Evolutionary conservation across 257 asterid genomes (phyloP).

Genomic region (Penstemon davidsonii): DNA sequence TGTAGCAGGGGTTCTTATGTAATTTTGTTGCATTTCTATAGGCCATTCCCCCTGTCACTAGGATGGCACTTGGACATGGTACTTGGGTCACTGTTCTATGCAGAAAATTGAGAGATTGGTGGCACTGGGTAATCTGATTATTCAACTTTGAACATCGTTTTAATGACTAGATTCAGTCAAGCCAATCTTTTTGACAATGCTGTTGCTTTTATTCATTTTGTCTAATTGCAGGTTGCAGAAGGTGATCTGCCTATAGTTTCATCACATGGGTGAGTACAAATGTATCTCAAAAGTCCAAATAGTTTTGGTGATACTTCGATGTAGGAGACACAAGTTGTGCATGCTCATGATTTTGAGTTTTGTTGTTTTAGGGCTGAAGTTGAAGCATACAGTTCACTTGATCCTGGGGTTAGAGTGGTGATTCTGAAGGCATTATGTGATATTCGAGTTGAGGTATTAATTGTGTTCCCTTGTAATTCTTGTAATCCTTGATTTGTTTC

Average conservation of each 20-base stretch:
- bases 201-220: slow-evolving; percentile 27
- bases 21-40: slow-evolving; percentile 31
- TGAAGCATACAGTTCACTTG: slow-evolving; percentile 73
- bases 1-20: slow-evolving; percentile 22
- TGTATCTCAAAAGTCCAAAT: slow-evolving; percentile 20
- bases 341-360: slow-evolving; percentile 23
- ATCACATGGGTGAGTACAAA: slow-evolving; percentile 81
- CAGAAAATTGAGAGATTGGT: slow-evolving; percentile 93
- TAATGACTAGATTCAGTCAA: slow-evolving; percentile 15
- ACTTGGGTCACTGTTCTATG: slow-evolving; percentile 96
- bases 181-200: slow-evolving; percentile 13
- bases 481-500: slow-evolving; percentile 20
- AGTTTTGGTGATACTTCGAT: slow-evolving; percentile 14
- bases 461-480: slow-evolving; percentile 21
- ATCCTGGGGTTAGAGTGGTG: slow-evolving; percentile 88
- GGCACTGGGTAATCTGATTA: slow-evolving; percentile 88
- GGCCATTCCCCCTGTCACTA: slow-evolving; percentile 96
- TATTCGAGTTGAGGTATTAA: slow-evolving; percentile 93
- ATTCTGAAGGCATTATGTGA: slow-evolving; percentile 95
- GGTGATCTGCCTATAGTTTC: slow-evolving; percentile 97
- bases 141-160: slow-evolving; percentile 23
- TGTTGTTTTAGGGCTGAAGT: slow-evolving; percentile 70
- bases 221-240: slow-evolving; percentile 79
- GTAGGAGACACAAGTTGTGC: slow-evolving; percentile 18
- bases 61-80: slow-evolving; percentile 84